Evolutionary conservation across 371 early-diverging fungal species (phyloP).

Genomic region (Circinella umbellata): DNA sequence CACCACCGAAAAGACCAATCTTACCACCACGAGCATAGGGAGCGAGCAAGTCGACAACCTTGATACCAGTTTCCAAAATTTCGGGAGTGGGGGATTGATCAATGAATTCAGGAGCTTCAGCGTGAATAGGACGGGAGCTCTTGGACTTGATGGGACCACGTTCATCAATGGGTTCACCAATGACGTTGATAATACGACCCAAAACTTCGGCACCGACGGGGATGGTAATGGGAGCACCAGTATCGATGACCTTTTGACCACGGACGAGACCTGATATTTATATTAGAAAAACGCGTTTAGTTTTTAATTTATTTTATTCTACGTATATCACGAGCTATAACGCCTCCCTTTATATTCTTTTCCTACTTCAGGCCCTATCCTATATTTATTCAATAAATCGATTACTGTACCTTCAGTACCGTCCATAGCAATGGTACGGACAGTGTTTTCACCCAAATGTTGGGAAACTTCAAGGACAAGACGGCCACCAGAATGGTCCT

Average conservation of each 20-base stretch:
- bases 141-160: conserved; percentile 95
- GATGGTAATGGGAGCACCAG: conserved; percentile 93
- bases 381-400: too few relatives aligned
- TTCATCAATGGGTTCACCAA: conserved; percentile 98
- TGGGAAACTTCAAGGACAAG: conserved; percentile 97
- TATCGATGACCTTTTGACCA: conserved; percentile 95
- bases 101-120: conserved; percentile 86
- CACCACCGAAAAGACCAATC: conserved; percentile 58
- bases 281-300: conserved; percentile 27
- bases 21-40: conserved; percentile 99
- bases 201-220: conserved; percentile 96
- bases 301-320: background rate
- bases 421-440: conserved; percentile 99
- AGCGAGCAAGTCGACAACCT: conserved; percentile 98
- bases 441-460: conserved; percentile 98
- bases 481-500: conserved; percentile 79
- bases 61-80: conserved; percentile 98
- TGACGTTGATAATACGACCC: conserved; percentile 98
- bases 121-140: conserved; percentile 85
- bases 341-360: background rate
- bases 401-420: conserved; percentile 79
- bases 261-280: conserved; percentile 84
- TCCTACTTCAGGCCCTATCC: conserved; percentile 7
- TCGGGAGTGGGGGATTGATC: conserved; percentile 97
- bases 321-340: too few relatives aligned